Evolutionary conservation across 2,329 filamentous ascomycete genomes (phyloP).

Genomic region (Arthroderma sp.): DNA sequence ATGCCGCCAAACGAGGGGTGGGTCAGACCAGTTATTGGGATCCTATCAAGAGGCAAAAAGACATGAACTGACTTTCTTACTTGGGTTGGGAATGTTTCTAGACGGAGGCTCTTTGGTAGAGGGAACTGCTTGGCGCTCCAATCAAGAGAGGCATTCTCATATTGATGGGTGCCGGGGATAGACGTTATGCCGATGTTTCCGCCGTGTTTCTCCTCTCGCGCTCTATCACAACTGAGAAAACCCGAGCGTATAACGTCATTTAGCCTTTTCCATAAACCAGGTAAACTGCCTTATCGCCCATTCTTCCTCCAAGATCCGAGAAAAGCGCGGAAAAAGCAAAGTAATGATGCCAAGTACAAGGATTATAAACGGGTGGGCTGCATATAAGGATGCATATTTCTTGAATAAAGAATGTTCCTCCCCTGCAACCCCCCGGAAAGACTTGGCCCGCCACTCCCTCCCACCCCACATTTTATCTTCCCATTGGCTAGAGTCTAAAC

Average conservation of each 20-base stretch:
- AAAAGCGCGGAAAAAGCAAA: constrained; percentile 6
- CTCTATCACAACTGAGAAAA: not conserved
- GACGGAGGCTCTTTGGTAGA: not conserved
- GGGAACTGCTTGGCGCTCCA: not conserved
- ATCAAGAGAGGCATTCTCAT: not conserved
- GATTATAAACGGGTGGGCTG: not conserved
- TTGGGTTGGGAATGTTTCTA: not conserved
- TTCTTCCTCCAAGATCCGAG: not conserved
- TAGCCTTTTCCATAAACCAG: not conserved
- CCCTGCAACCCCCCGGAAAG: not conserved
- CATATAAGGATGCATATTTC: not conserved
- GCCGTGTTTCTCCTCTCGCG: not conserved
- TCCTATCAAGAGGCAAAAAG: not conserved
- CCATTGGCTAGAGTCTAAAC: constrained; percentile 3
- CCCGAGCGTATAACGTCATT: not conserved
- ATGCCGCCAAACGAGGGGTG: not conserved
- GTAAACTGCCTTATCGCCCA: not conserved
- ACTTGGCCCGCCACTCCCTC: constrained; percentile 11
- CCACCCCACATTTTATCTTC: not conserved
- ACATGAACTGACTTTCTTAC: not conserved
- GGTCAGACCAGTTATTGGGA: not conserved
- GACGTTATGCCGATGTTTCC: not conserved
- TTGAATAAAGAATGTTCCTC: not conserved
- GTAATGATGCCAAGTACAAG: not conserved
- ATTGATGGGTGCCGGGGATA: not conserved